Conservation (phyloP, 2,329 filamentous ascomycete species). For the Cladophialophora chaetospira region DNA sequence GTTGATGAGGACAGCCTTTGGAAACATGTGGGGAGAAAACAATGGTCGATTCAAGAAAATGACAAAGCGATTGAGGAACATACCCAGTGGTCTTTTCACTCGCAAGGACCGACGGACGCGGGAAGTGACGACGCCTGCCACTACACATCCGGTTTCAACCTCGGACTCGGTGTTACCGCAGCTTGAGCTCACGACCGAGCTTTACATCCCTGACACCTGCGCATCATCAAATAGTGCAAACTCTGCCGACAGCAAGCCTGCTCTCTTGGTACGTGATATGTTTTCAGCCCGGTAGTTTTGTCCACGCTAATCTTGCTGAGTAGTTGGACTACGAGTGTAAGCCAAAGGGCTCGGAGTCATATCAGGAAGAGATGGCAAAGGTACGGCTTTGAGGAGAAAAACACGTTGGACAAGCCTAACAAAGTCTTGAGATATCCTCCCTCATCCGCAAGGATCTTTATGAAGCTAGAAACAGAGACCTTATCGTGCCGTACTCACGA, state of each 20-base stretch:
- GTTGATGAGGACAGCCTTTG: constrained; percentile 2
- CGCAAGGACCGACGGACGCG: constrained; percentile 7
- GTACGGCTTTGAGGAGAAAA: constrained; percentile 4
- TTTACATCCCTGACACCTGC: constrained; percentile 2
- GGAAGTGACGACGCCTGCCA: neutral
- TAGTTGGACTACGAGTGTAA: constrained; percentile 24
- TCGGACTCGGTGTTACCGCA: constrained; percentile 9
- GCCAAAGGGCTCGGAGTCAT: constrained; percentile 9
- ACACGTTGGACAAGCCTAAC: constrained; percentile 3
- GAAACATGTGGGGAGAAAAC: constrained; percentile 14
- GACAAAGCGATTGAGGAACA: constrained; percentile 13
- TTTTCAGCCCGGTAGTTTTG: too few species aligned
- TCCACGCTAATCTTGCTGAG: neutral
- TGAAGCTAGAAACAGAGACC: constrained; percentile 10
- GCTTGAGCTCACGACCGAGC: constrained; percentile 12
- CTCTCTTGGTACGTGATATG: neutral
- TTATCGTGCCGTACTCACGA: neutral
- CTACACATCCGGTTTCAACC: neutral
- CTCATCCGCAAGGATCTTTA: constrained; percentile 18
- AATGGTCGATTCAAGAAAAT: constrained; percentile 20
- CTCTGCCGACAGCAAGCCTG: neutral
- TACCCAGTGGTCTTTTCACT: constrained; percentile 17
- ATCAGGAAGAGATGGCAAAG: constrained; percentile 17
- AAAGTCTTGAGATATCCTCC: constrained; percentile 19
- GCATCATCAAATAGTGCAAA: neutral